A percentile compares a stretch with the other conserved stretches of the same genome.
phyloP scores from a whole-genome alignment of 257 asterid species.

The Lavandula angustifolia region DNA sequence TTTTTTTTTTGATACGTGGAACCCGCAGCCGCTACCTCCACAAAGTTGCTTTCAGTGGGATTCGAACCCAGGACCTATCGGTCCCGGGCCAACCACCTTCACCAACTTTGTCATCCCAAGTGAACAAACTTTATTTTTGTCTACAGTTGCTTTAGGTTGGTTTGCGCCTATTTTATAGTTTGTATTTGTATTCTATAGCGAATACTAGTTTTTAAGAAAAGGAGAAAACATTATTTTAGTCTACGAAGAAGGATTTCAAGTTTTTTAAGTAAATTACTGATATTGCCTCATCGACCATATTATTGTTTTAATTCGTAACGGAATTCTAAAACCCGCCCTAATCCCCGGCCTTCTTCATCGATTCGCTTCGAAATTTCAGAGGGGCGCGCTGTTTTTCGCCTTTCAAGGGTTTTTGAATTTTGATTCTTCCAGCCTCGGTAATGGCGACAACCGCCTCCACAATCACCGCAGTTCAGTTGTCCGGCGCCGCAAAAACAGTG shows the following conservation, averaged over 20 bases:
- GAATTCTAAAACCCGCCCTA: conserved; percentile 30
- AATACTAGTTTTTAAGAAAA: too few relatives aligned
- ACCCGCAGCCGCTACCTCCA: too few relatives aligned
- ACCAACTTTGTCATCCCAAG: too few relatives aligned
- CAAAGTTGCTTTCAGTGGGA: too few relatives aligned
- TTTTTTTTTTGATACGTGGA: too few relatives aligned
- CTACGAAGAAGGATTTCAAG: not conserved
- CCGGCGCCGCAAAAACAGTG: conserved; percentile 36
- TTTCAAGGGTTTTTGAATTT: conserved; percentile 38
- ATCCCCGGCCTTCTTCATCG: conserved; percentile 5
- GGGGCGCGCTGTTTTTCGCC: conserved; percentile 35
- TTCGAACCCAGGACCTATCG: too few relatives aligned
- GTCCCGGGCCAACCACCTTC: too few relatives aligned
- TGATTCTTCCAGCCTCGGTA: conserved; percentile 25
- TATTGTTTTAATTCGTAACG: not conserved
- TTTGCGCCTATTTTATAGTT: too few relatives aligned
- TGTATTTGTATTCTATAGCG: too few relatives aligned
- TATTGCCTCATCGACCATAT: not conserved
- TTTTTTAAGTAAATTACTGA: not conserved
- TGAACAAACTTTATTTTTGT: too few relatives aligned
- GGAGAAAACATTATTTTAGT: too few relatives aligned
- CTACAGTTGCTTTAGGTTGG: too few relatives aligned
- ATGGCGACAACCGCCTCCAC: conserved; percentile 49
- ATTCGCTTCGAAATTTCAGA: conserved; percentile 31
- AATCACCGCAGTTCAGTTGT: conserved; percentile 36